A percentile compares a stretch with the other conserved stretches of the same genome.
Evolutionary conservation across 371 early-diverging fungal genomes (phyloP).

Genomic region (Circinella minor): DNA sequence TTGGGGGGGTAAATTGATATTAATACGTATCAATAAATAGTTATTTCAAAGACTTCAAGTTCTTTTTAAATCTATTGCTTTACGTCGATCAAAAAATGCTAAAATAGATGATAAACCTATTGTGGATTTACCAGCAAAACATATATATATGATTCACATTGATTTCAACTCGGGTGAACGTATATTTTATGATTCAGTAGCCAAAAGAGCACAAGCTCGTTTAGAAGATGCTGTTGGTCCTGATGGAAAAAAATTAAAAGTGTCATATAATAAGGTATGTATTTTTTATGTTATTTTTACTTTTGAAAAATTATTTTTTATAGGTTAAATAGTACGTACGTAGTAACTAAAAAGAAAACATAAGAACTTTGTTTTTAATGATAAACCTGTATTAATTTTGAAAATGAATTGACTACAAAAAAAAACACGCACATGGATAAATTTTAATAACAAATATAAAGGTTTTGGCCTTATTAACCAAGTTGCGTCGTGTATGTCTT

Average conservation of each 20-base stretch:
- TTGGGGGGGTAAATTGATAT: too few species aligned
- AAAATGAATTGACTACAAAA: too few species aligned
- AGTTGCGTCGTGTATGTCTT: conserved; percentile 45
- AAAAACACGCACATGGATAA: too few species aligned
- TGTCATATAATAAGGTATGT: neutral
- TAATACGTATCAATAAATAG: too few species aligned
- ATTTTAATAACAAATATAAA: neutral
- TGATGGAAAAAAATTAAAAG: neutral
- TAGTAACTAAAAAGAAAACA: too few species aligned
- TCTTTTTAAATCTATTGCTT: conserved; percentile 50
- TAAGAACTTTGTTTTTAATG: too few species aligned
- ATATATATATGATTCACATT: conserved; percentile 57
- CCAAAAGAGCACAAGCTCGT: conserved; percentile 47
- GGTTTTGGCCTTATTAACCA: conserved; percentile 39
- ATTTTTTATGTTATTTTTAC: too few species aligned
- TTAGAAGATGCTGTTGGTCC: neutral
- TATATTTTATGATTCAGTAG: conserved; percentile 63
- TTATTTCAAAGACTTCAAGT: neutral
- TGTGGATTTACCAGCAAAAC: conserved; percentile 62
- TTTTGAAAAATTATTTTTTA: too few species aligned
- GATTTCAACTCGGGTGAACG: conserved; percentile 65
- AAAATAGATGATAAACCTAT: conserved; percentile 71
- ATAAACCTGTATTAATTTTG: too few species aligned
- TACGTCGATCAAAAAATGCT: conserved; percentile 70
- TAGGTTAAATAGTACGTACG: too few species aligned